A percentile compares a stretch with the other conserved stretches of the same genome.
Evolutionary conservation across 2,329 filamentous ascomycete species (phyloP).

Genomic region (Penicillium sp.): DNA sequence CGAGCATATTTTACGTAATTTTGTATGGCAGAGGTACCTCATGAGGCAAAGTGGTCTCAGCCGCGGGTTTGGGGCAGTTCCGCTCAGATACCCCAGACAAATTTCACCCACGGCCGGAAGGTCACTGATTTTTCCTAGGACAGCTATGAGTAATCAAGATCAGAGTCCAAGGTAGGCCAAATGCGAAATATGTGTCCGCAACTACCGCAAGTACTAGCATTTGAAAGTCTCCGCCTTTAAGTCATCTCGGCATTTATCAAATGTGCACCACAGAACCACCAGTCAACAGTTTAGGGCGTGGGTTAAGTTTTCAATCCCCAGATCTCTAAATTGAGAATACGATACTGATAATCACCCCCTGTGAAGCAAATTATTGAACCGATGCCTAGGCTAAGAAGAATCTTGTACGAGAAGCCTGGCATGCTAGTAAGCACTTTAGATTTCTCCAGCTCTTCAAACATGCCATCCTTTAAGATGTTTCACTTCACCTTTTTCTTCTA

Average conservation of each 20-base stretch:
- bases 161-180: too few relatives aligned
- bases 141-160: too few relatives aligned
- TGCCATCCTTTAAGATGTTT: slow-evolving; percentile 36
- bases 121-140: too few relatives aligned
- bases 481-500: too few relatives aligned
- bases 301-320: background rate
- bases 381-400: slow-evolving; percentile 1
- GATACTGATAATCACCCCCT: background rate
- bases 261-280: background rate
- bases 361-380: background rate
- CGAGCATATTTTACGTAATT: background rate
- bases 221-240: background rate
- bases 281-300: background rate
- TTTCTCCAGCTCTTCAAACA: slow-evolving; percentile 57
- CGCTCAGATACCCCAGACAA: background rate
- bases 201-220: background rate
- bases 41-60: background rate
- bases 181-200: background rate
- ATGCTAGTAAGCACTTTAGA: slow-evolving; percentile 48
- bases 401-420: slow-evolving; percentile 37
- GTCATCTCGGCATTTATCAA: background rate
- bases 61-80: background rate
- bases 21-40: background rate
- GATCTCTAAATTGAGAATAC: background rate
- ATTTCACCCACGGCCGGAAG: too few relatives aligned